A percentile compares a stretch with the other conserved stretches of the same genome.
Conservation (phyloP, 2,329 filamentous ascomycete genomes). For the Aspergillus texensis region DNA sequence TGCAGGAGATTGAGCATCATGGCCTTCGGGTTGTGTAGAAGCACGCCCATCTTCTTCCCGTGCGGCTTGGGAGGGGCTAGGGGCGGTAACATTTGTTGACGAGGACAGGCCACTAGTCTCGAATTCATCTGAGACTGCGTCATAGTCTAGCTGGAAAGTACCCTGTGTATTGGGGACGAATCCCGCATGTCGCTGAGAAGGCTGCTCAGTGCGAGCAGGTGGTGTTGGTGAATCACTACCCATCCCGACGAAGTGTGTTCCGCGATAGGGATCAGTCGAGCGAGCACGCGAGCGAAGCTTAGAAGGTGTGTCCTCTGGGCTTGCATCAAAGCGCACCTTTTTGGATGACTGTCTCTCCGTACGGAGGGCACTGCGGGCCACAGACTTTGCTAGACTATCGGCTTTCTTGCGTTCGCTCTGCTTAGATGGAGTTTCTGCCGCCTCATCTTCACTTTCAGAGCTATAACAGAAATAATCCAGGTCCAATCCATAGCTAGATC, state of each 20-base stretch:
- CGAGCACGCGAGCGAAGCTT: constrained; percentile 28
- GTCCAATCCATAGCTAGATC: constrained; percentile 45
- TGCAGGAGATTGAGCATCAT: constrained; percentile 16
- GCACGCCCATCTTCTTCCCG: constrained; percentile 9
- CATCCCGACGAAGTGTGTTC: constrained; percentile 26
- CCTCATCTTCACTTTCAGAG: constrained; percentile 36
- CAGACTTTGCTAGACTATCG: constrained; percentile 13
- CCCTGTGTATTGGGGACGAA: constrained; percentile 29
- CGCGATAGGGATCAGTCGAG: constrained; percentile 28
- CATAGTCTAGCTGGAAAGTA: constrained; percentile 35
- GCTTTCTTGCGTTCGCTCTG: constrained; percentile 16
- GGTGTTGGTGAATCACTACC: constrained; percentile 21
- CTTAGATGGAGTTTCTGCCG: constrained; percentile 11
- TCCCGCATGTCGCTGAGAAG: constrained; percentile 18
- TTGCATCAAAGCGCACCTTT: constrained; percentile 38
- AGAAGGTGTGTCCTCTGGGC: constrained; percentile 37
- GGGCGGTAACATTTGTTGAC: constrained; percentile 12
- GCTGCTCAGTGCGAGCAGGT: constrained; percentile 5
- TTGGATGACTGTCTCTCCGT: constrained; percentile 28
- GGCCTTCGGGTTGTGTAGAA: constrained; percentile 8
- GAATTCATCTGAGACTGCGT: constrained; percentile 30
- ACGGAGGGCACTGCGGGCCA: constrained; percentile 20
- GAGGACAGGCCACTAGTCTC: constrained; percentile 20
- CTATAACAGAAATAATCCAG: constrained; percentile 41
- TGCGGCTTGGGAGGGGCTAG: background rate